Evolutionary conservation across 352 stramenopile species (phyloP).

Genomic region (Poterioochromonas sp.): DNA sequence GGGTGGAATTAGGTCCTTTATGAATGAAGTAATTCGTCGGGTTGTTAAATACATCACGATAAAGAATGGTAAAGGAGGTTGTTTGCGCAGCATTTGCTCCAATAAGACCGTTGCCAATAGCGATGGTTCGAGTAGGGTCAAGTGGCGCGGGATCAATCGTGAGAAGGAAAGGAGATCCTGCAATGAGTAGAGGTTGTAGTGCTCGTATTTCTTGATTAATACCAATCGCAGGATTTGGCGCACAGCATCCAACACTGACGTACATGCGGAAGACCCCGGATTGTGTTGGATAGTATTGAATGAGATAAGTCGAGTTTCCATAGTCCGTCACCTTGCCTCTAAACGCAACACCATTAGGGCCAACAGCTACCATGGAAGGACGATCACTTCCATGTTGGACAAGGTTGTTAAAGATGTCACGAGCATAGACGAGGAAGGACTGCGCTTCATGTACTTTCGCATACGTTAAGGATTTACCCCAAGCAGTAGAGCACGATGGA

Average conservation of each 20-base stretch:
- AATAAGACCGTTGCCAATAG: slow-evolving; percentile 9
- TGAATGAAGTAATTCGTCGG: too few relatives aligned
- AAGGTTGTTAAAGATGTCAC: slow-evolving; percentile 22
- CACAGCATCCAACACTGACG: slow-evolving; percentile 28
- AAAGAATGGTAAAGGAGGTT: background rate
- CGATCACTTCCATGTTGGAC: slow-evolving; percentile 1
- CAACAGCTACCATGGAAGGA: slow-evolving; percentile 8
- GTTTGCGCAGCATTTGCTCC: background rate
- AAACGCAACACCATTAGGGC: slow-evolving; percentile 11
- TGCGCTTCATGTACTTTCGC: background rate
- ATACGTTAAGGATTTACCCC: background rate
- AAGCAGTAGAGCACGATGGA: slow-evolving; percentile 7
- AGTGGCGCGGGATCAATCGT: background rate
- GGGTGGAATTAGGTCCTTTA: too few relatives aligned
- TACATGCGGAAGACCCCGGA: slow-evolving; percentile 22
- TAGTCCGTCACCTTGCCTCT: slow-evolving; percentile 17
- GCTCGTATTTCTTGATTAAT: background rate
- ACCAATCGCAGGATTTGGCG: background rate
- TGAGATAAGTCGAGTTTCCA: slow-evolving; percentile 32
- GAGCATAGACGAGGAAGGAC: slow-evolving; percentile 26
- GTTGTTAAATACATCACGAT: slow-evolving; percentile 31
- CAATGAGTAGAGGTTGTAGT: background rate
- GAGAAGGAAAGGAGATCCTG: slow-evolving; percentile 17
- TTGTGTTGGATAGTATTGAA: slow-evolving; percentile 21
- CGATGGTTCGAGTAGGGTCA: background rate